Conservation (phyloP, 2,329 filamentous ascomycete genomes). For the Ascochyta rabiei region DNA sequence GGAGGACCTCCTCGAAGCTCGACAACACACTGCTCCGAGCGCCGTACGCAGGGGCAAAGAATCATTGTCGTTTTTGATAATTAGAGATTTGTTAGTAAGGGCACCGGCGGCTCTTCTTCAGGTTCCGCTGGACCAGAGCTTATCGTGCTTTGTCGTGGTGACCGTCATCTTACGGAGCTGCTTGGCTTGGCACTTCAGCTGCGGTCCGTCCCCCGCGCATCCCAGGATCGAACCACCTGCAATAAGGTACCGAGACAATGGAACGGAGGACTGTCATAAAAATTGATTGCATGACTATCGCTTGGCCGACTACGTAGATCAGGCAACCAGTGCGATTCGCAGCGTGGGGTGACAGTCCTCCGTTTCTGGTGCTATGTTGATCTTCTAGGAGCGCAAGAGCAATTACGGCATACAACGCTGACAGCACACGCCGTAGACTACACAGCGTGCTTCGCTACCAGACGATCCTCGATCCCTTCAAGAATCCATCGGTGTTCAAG, state of each 20-base stretch:
- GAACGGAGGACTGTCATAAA: conserved; percentile 33
- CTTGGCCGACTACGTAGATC: conserved; percentile 26
- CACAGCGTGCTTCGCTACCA: conserved; percentile 61
- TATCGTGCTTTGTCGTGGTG: conserved; percentile 16
- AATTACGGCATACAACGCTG: conserved; percentile 5
- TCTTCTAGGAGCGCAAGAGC: background rate
- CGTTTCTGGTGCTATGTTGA: conserved; percentile 1
- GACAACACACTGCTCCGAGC: conserved; percentile 10
- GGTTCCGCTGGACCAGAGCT: conserved; percentile 19
- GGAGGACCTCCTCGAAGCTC: conserved; percentile 22
- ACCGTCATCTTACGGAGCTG: conserved; percentile 2
- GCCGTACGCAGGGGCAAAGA: conserved; percentile 12
- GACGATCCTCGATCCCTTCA: conserved; percentile 83
- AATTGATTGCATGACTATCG: conserved; percentile 29
- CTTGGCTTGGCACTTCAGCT: conserved; percentile 24
- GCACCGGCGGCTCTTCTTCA: conserved; percentile 32
- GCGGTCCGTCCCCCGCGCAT: conserved; percentile 18
- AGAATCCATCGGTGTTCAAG: conserved; percentile 92
- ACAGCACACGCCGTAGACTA: conserved; percentile 20
- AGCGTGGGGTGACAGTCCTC: conserved; percentile 31
- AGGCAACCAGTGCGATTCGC: conserved; percentile 20
- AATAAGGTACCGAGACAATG: conserved; percentile 29
- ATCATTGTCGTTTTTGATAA: background rate
- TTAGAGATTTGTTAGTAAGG: background rate
- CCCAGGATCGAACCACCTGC: conserved; percentile 21